Base-by-base conservation (phyloP, 1,284 basidiomycete species). In the Ceratobasidium sp. region DNA sequence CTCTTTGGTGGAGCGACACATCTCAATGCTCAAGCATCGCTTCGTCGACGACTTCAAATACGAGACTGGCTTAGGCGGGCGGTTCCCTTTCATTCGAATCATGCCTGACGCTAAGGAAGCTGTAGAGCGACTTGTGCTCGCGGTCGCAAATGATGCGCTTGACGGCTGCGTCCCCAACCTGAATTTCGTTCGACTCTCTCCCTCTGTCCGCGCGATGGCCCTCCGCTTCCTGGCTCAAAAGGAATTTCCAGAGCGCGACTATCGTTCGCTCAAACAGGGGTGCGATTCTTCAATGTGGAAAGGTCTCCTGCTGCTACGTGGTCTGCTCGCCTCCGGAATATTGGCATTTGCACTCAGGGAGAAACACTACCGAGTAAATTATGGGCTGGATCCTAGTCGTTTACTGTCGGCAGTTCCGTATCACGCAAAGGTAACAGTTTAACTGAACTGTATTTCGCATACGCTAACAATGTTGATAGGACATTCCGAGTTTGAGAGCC, bases 341-440 rank as follows among this genome's bases (percentile, higher is more conserved):
- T 78, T 88, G 1, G 55, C 79, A 6, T 83, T 83, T 74, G 79
- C 79, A n/a, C 78, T 87, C 9, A 79, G 77, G 61, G 80, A 85
- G 35, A 82, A 82, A 67, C 80, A 85, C 23, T 87, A 84, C 84
- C 79, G 86, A n/a, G 86, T 88, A 21, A 84, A 88, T 75, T 88
- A 85, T 77, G 87, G 86, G 0, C 80, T 87, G n/a, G 83, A 85
- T 69, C 77, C 75, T 3, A 73, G 49, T 9, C 83, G 87, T 2
- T 83, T 87, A 0, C 80, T 83, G 73, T 79, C 87, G 2, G 86
- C 87, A 0, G 86, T 87, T 0, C 86, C 86, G 0, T 87, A 86
- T 75, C 80, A 84, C 28, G 86, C 87, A 0, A 87, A 58, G 30
- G 62, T 52, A 26, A 21, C n/a, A n/a, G n/a, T n/a, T 30, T 26